Base-by-base conservation (phyloP, 768 basidiomycete species). In the Suillus placidus region DNA sequence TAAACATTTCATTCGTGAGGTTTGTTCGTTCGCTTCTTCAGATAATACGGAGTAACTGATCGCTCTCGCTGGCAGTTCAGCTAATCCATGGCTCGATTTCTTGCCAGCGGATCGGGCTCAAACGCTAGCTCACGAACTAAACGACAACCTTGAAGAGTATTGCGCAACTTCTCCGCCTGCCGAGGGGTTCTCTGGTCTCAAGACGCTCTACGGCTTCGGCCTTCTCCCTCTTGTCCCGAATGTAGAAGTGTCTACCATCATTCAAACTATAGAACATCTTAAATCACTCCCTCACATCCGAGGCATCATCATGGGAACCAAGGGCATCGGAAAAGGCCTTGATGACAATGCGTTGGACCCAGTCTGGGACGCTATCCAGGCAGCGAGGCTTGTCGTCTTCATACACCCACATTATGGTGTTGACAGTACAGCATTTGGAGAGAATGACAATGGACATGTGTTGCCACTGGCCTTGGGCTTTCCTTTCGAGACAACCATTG, bases 31-130 rank as follows among this genome's bases (percentile, higher is more conserved):
- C 34, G 23, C 51, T 62, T 68, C 57, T 66, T 37, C 40, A 23
- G 61, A 56, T 34, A 23, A 23, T 26, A 43, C 66, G 14, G 47
- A 32, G 58, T 74, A 63, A 78, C 67, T 26, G 30, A 60, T 40
- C 42, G 10, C 57, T 30, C 23, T 65, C 51, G 40, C 42, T 63
- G 60, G 54, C 70, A 93, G 93, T 74, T 86, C 91, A 32, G 94
- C 94, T 34, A 95, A 96, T 72, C 94, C 94, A 10, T 96, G 94
- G 94, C 85, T 95, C 42, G 94, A 96, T 76, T 95, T 95, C 72
- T 83, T 96, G 30, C 76, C 89, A 6, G 85, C 91, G 12, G 72
- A 84, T 32, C 85, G 89, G 51, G 94, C 94, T 10, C 81, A 84
- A 58, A 72, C 74, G 14, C 83, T 95, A 20, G 92, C 93, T 0